Evolutionary conservation across 2,329 filamentous ascomycete species (phyloP).

Genomic region (Arthrobotrys iridis): DNA sequence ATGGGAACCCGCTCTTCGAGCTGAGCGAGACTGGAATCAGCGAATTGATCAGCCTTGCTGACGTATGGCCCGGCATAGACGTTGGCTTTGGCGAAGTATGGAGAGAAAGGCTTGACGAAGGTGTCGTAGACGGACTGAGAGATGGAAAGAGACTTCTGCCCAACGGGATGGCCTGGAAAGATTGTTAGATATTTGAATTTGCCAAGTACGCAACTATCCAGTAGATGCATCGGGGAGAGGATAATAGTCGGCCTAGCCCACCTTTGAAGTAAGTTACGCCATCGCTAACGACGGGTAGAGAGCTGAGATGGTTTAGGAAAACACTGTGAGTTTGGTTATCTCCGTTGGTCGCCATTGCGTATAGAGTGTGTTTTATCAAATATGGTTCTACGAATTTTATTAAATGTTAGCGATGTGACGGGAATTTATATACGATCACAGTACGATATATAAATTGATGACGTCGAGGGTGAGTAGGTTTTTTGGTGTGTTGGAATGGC

Average conservation of each 20-base stretch:
- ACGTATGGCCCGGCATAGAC: slow-evolving; percentile 86
- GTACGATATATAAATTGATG: slow-evolving; percentile 22
- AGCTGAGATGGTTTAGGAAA: slow-evolving; percentile 45
- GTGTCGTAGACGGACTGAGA: slow-evolving; percentile 78
- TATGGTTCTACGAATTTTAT: no score
- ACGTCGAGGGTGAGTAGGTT: slow-evolving; percentile 11
- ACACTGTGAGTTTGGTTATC: slow-evolving; percentile 35
- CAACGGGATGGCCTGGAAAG: slow-evolving; percentile 72
- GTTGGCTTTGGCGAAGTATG: slow-evolving; percentile 81
- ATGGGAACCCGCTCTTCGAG: slow-evolving; percentile 77
- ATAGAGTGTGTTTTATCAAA: background rate
- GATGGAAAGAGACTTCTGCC: slow-evolving; percentile 81
- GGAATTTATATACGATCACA: no score
- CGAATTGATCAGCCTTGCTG: slow-evolving; percentile 79
- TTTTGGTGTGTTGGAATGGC: slow-evolving; percentile 21
- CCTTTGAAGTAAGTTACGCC: slow-evolving; percentile 54
- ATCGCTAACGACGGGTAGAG: slow-evolving; percentile 48
- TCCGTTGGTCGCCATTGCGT: slow-evolving; percentile 49
- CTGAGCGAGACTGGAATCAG: slow-evolving; percentile 74
- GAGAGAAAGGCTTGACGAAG: slow-evolving; percentile 79
- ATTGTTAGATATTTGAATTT: background rate
- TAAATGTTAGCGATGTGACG: no score
- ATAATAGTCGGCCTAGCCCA: no score
- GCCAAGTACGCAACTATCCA: background rate
- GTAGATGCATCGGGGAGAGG: no score